Percentiles rank a stretch among this genome's conserved stretches.
Conservation (phyloP, 75 land plant species). For the Gnetum montanum region DNA sequence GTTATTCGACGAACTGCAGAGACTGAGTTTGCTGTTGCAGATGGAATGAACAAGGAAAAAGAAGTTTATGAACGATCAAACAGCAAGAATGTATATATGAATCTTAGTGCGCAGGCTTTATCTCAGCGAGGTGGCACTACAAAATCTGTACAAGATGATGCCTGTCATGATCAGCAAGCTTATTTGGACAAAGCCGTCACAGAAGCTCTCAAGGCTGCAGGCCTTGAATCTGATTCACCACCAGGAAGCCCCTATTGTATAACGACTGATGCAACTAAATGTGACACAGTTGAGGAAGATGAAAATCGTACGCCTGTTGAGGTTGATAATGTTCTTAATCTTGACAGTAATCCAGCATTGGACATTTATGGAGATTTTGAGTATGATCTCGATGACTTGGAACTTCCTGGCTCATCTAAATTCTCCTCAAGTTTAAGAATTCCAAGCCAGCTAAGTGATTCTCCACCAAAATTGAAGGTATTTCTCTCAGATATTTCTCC, state of each 20-base stretch:
- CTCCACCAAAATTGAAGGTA: slow-evolving; percentile 37
- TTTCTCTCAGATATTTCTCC: slow-evolving; percentile 39
- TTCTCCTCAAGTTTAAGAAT: not conserved
- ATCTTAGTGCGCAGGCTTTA: slow-evolving; percentile 79
- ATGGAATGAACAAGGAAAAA: slow-evolving; percentile 78
- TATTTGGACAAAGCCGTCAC: slow-evolving; percentile 10
- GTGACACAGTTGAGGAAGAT: not conserved
- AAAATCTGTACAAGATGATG: slow-evolving; percentile 13
- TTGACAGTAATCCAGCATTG: slow-evolving; percentile 29
- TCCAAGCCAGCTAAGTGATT: slow-evolving; percentile 5
- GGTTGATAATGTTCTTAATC: slow-evolving; percentile 37
- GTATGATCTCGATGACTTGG: slow-evolving; percentile 43
- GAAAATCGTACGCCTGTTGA: slow-evolving; percentile 14
- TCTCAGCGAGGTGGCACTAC: slow-evolving; percentile 16
- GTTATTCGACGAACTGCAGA: slow-evolving; percentile 56
- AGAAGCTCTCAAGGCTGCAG: slow-evolving; percentile 64
- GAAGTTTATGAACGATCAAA: slow-evolving; percentile 75
- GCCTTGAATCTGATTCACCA: slow-evolving; percentile 85
- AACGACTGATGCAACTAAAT: slow-evolving; percentile 3
- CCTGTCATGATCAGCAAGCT: not conserved
- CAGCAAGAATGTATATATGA: slow-evolving; percentile 82
- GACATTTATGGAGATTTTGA: slow-evolving; percentile 59
- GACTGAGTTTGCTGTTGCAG: slow-evolving; percentile 71
- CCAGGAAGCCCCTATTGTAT: slow-evolving; percentile 45
- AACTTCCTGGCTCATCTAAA: slow-evolving; percentile 9